Evolutionary conservation across 805 yeast genomes (phyloP), one percentile per base, ranked within the genome.

Genomic region (Zygotorulaspora danielsina): DNA sequence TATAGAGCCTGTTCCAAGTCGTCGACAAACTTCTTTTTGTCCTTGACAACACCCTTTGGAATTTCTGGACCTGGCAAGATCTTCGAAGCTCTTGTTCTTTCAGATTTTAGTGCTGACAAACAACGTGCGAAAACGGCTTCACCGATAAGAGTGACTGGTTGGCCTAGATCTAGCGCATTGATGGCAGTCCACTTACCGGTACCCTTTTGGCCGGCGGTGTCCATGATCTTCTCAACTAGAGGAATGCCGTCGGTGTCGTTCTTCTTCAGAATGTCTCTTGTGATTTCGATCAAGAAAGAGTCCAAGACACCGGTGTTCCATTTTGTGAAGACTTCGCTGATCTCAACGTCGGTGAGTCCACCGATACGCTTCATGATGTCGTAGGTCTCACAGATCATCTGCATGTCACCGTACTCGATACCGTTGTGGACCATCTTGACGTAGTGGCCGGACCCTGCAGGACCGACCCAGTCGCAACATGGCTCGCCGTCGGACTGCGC

Each of bases 401-500:
- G 98, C 98, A 90, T 90, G 72, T 90, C 98, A 78, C 97, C 98
- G 70, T 90, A 90, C 74, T 90, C 98, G 59, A 90, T 90, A 84
- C 98, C 98, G 69, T 90, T 90, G 79, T 90, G 98, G 51, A 93
- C 97, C 98, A 93, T 93, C 78, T 90, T 90, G 65, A 90, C 97
- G 72, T 83, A 90, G 72, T 90, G 98, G 62, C 98, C 98, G 33
- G 97, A 80, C 69, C 98, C 98, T 46, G 95, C 96, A 56, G 90
- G 95, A 62, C 98, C 98, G 58, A 90, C 97, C 98, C 98, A 90
- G 79, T 90, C 98, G 75, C 98, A 90, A 74, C 98, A 90, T 65
- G 98, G 96, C 75, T 93, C 97, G 59, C 96, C 96, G 63, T 93
- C 96, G 48, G 95, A 69, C 76, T 90, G 88, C 65, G 98, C 97